Conservation (phyloP, 768 basidiomycete genomes). For the Bullera alba region DNA sequence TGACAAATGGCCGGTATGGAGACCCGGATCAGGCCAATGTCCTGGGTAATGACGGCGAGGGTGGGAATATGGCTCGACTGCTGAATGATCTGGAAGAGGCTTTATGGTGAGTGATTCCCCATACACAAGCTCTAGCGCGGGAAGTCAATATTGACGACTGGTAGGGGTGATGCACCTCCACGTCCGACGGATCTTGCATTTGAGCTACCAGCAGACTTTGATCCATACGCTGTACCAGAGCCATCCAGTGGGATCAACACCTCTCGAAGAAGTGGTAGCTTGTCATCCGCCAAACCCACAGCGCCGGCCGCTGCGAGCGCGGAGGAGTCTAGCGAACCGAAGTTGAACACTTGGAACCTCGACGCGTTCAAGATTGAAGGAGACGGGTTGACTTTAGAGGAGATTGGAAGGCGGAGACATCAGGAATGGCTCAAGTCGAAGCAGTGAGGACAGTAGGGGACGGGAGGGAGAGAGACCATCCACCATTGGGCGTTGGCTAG, state of each 20-base stretch:
- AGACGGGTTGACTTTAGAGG: constrained; percentile 22
- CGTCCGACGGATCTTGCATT: constrained; percentile 30
- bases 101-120: constrained; percentile 18
- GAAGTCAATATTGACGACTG: neutral
- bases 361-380: neutral
- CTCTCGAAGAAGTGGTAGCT: neutral
- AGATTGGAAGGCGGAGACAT: constrained; percentile 32
- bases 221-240: constrained; percentile 29
- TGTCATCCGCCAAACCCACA: neutral
- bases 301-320: neutral
- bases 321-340: neutral
- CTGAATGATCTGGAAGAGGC: constrained; percentile 38
- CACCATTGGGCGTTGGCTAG: no score
- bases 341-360: neutral
- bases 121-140: neutral
- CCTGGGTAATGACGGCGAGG: constrained; percentile 12
- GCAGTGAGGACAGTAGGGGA: no score
- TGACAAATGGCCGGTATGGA: constrained; percentile 26
- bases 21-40: constrained; percentile 16
- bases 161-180: constrained; percentile 33
- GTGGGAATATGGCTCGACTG: constrained; percentile 24
- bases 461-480: no score
- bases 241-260: constrained; percentile 3
- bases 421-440: constrained; percentile 12
- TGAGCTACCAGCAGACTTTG: constrained; percentile 32